Base-by-base conservation (phyloP, 345 rosid genomes). In the Heritiera fomes region DNA sequence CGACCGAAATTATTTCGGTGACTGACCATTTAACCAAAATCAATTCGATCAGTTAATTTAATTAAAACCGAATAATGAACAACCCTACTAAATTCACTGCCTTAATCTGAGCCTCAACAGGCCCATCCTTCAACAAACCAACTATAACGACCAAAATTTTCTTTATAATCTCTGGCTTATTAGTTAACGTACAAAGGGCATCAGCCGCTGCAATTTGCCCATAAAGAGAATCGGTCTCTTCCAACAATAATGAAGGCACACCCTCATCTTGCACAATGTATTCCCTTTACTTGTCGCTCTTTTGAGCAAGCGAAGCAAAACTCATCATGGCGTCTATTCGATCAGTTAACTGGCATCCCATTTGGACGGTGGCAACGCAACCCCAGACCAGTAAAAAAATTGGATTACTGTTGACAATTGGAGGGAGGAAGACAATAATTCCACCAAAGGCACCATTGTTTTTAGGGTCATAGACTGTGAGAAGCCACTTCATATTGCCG, bases 331-430 rank as follows among this genome's bases (percentile, higher is more conserved):
- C 98, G 6, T 93, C 94, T 11, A 89, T 85, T 18, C 89, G 88
- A 30, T 91, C 94, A 3, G 66, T 46, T 62, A 80, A 17, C 32
- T 10, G 72, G 18, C 79, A 81, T 0, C 91, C 91, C 89, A 85
- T 83, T 59, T 85, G 88, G 23, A 90, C 71, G 1, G 92, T 80
- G 1, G 93, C 90, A 1, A 90, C 85, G 58, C 82, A 87, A 6
- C 89, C 87, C 97, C 98, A 94, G n/a, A 92, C 91, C 94, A 94
- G 91, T 2, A 94, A 87, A 15, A 92, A 79, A 55, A 94, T 88
- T 53, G 98, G 98, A 70, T 94, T 93, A 60, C 87, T 91, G 17
- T 90, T 87, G 0, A 91, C 92, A 28, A 91, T 87, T 2, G 98
- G 97, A 0, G 98, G 98, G 28, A 94, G 87, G 6, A 91, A 76